These are phyloP conservation scores for Irpex sp. DNA, from an alignment of 1,284 basidiomycete species.

Conservation along the genomic window DNA sequence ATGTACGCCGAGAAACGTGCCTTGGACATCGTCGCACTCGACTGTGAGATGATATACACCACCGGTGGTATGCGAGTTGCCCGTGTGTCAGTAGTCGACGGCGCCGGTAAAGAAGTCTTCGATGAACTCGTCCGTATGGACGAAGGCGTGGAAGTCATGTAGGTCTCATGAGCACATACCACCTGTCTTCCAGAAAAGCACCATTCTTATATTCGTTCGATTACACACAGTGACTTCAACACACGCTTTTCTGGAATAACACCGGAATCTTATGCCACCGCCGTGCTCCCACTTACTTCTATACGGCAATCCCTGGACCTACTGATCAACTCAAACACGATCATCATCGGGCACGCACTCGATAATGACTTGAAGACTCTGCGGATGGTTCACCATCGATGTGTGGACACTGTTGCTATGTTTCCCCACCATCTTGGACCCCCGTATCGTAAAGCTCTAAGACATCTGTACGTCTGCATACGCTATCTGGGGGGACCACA, in stretches of 20 bases:
- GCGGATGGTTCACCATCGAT: conserved; percentile 74
- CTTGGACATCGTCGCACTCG: conserved; percentile 75
- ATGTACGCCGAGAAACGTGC: conserved; percentile 28
- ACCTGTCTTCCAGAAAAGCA: not conserved
- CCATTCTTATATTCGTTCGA: conserved; percentile 4
- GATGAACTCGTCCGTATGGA: conserved; percentile 82
- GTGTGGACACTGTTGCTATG: conserved; percentile 80
- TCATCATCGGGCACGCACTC: conserved; percentile 79
- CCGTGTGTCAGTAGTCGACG: conserved; percentile 81
- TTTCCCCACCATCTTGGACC: conserved; percentile 78
- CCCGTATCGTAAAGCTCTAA: conserved; percentile 74
- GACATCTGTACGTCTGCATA: conserved; percentile 59
- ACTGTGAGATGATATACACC: conserved; percentile 92
- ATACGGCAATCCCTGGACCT: conserved; percentile 63
- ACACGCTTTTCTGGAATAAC: conserved; percentile 88
- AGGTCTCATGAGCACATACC: conserved; percentile 24
- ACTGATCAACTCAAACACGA: conserved; percentile 72
- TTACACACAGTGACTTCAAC: conserved; percentile 68
- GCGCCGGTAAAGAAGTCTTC: conserved; percentile 64
- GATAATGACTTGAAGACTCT: conserved; percentile 90
- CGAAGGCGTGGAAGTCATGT: conserved; percentile 75
- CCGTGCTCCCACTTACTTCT: conserved; percentile 57
- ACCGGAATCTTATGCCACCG: conserved; percentile 46
- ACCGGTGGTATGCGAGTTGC: conserved; percentile 86
- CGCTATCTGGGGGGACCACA: not conserved